Base-by-base conservation (phyloP, 1,139 yeast genomes). In the Diutina pseudorugosa region DNA sequence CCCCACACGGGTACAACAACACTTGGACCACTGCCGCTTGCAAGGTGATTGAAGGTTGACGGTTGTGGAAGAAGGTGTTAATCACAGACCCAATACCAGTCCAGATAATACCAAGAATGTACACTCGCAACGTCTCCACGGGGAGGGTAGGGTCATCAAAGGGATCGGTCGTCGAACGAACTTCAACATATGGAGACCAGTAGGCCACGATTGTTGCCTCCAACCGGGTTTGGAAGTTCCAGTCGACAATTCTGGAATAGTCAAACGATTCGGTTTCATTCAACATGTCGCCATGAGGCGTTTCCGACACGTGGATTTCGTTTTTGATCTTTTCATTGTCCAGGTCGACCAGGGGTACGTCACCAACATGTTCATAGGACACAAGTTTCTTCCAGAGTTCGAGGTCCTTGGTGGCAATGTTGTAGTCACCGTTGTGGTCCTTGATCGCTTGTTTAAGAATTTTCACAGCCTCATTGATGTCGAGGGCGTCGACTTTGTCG, bases 1-100 rank as follows among this genome's bases (percentile, higher is more conserved):
- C 63, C 52, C 88, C 89, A 58, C 76, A 68, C 12, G 85, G 84
- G 59, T 77, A 81, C 50, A 82, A 65, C 54, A 83, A 70, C 54
- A 83, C 65, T 61, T 83, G 87, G 53, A 79, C 70, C 42, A 82
- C 69, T 5, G 20, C 41, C 16, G 58, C 4, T 16, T 52, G 33
- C 47, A 60, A 56, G 1, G 49, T 30, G 41, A 60, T 60, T 9
- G 51, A 43, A 5, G 57, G 57, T 45, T 50, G 52, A 51, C 59
- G 53, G 42, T 53, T 49, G 36, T 27, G 33, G 51, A 57, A 57
- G 52, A 55, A 57, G 49, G 55, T 54, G 52, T 57, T 57, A 48
- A 57, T 47, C 40, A 56, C 53, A 3, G 57, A 21, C 7, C 58
- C 57, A n/a, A 57, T 43, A 2, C 50, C 55, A 1, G 55, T 53